Evolutionary conservation across 352 stramenopile genomes (phyloP).

Genomic region (Thalassiosira sp.): DNA sequence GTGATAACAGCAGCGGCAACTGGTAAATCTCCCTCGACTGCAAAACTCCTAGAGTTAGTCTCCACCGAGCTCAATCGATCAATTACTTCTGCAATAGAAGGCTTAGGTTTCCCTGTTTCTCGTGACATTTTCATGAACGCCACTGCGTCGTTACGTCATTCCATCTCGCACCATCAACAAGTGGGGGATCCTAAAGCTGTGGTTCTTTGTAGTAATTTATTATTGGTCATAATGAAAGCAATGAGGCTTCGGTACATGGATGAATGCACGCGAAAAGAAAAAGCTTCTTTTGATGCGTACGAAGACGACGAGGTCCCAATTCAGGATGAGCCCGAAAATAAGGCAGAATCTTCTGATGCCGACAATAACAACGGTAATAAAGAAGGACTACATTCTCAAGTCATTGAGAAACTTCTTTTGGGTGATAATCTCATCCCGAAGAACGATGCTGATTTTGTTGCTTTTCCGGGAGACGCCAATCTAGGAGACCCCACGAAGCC

Average conservation of each 20-base stretch:
- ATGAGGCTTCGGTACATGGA: slow-evolving; percentile 74
- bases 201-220: slow-evolving; percentile 46
- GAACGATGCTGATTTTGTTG: slow-evolving; percentile 62
- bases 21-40: slow-evolving; percentile 41
- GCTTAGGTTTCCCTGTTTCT: slow-evolving; percentile 73
- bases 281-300: slow-evolving; percentile 72
- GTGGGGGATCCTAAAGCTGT: slow-evolving; percentile 50
- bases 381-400: slow-evolving; percentile 56
- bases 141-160: slow-evolving; percentile 50
- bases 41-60: slow-evolving; percentile 61
- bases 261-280: slow-evolving; percentile 70
- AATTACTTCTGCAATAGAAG: slow-evolving; percentile 74
- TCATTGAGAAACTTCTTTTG: slow-evolving; percentile 78
- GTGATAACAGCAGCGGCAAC: slow-evolving; percentile 50
- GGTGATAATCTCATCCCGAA: slow-evolving; percentile 62
- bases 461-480: slow-evolving; percentile 43
- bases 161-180: slow-evolving; percentile 49
- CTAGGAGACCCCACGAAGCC: slow-evolving; percentile 25
- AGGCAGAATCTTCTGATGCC: slow-evolving; percentile 9
- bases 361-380: slow-evolving; percentile 17
- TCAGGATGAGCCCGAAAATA: slow-evolving; percentile 15
- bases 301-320: slow-evolving; percentile 45
- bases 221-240: slow-evolving; percentile 64
- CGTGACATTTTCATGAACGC: slow-evolving; percentile 75
- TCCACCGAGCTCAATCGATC: slow-evolving; percentile 64